Base-by-base conservation (phyloP, 2,329 filamentous ascomycete species). In the Peltaster fructicola region DNA sequence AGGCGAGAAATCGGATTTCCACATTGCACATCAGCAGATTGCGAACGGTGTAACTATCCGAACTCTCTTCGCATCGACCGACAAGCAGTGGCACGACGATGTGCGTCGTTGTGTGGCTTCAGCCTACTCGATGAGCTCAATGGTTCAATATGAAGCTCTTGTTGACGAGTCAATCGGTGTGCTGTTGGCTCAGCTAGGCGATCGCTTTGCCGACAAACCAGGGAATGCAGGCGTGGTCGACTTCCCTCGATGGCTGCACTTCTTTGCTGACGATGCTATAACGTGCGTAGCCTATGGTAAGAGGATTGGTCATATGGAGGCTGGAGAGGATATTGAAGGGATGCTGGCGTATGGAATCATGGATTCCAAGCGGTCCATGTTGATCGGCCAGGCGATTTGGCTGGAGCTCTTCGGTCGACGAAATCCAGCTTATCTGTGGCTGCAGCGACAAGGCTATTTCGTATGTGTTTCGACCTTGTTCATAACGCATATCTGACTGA, bases 251-350 rank as follows among this genome's bases (percentile, higher is more conserved):
- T 82, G 77, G 77, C 53, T 84, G 29, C 77, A 84, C 41, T 82
- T 72, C 44, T 82, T 78, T 37, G 78, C 78, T 0, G 84, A 84
- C 40, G 78, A 84, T 42, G 76, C 82, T 8, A 81, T 81, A 33
- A 75, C 75, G 5, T 71, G 78, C 32, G 65, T 82, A 40, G 81
- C 75, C 0, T 82, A 78, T 51, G 71, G 68, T 45, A 78, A 78
- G 45, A 61, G 73, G 0, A 63, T 81, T 30, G 78, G 78, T 0
- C 84, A 84, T 35, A 52, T 84, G 2, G 75, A 84, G 47, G 63
- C 65, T 42, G 73, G 79, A 24, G 61, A 72, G 41, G 78, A 84
- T 33, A 68, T 84, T 8, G 74, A 79, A 33, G 74, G 74, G 1
- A 81, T 82, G 25, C 63, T 82, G 4, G 53, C 48, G 0, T 77